phyloP scores from a whole-genome alignment of 495 filamentous ascomycete genomes.

The Beverwykella pulmonaria region DNA sequence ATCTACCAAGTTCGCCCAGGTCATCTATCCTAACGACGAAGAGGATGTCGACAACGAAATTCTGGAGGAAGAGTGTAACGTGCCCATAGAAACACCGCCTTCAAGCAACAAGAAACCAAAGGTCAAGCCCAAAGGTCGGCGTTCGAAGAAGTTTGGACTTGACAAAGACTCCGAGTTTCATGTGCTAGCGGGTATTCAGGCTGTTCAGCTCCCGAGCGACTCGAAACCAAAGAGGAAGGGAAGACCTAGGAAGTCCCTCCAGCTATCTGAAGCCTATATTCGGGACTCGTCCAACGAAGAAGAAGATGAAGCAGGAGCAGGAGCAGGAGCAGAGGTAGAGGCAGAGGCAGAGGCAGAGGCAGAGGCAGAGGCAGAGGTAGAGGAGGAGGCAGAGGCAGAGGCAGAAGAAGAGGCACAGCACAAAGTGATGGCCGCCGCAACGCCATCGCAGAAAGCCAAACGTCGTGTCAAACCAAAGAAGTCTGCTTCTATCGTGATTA shows the following conservation, averaged over 20 bases:
- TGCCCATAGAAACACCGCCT: neutral
- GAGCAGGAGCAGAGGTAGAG: neutral
- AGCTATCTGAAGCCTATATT: neutral
- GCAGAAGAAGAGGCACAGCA: neutral
- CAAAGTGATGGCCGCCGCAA: neutral
- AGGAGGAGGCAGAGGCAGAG: neutral
- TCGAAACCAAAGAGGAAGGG: conserved; percentile 8
- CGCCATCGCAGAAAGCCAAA: neutral
- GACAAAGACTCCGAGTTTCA: neutral
- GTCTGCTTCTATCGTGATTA: neutral
- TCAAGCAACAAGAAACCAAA: conserved; percentile 4
- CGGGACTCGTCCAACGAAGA: neutral
- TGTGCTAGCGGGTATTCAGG: neutral
- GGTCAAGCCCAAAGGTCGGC: conserved; percentile 1
- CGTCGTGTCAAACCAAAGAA: neutral
- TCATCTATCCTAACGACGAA: neutral
- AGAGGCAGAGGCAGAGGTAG: neutral
- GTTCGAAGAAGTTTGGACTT: neutral
- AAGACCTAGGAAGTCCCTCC: conserved; percentile 3
- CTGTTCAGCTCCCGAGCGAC: neutral
- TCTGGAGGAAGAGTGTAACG: neutral
- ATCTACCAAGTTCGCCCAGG: conserved; percentile 1
- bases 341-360: neutral
- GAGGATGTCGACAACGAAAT: neutral
- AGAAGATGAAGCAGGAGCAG: neutral